These are phyloP conservation scores for Platismatia glauca DNA, from an alignment of 495 filamentous ascomycete genomes.

Conservation along the genomic window DNA sequence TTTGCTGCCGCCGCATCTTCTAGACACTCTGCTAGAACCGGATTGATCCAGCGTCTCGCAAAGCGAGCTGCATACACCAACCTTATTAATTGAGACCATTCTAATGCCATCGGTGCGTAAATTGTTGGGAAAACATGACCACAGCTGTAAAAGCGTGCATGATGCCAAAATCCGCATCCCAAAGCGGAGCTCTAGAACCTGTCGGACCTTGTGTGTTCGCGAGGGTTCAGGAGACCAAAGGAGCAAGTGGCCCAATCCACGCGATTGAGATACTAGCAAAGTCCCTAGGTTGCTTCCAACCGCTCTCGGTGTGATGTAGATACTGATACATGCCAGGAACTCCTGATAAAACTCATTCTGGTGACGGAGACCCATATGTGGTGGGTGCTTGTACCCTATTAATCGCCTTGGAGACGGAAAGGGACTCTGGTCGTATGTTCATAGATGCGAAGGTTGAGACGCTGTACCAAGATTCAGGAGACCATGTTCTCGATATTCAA, in stretches of 20 bases:
- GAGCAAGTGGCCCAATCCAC: constrained; percentile 1
- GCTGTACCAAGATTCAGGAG: background rate
- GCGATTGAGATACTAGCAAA: constrained; percentile 2
- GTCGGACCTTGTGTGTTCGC: background rate
- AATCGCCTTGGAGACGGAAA: background rate
- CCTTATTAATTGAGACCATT: background rate
- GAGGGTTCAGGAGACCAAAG: constrained; percentile 5
- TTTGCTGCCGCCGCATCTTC: background rate
- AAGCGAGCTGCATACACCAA: background rate
- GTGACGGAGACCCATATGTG: background rate
- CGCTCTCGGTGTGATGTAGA: background rate
- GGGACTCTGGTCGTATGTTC: background rate
- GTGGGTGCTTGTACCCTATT: background rate
- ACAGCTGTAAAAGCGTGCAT: background rate
- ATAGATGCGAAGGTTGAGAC: constrained; percentile 8
- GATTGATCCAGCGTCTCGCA: background rate
- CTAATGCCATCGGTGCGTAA: background rate
- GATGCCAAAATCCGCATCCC: background rate
- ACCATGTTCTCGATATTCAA: constrained; percentile 2
- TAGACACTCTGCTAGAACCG: background rate
- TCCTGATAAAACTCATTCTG: background rate
- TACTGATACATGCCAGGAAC: background rate
- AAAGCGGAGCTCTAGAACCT: background rate
- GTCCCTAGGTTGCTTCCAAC: background rate
- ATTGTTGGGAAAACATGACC: background rate